A percentile compares a stretch with the other conserved stretches of the same genome.
Conservation (phyloP, 1,284 basidiomycete genomes). For the Boletellus deceptivus region DNA sequence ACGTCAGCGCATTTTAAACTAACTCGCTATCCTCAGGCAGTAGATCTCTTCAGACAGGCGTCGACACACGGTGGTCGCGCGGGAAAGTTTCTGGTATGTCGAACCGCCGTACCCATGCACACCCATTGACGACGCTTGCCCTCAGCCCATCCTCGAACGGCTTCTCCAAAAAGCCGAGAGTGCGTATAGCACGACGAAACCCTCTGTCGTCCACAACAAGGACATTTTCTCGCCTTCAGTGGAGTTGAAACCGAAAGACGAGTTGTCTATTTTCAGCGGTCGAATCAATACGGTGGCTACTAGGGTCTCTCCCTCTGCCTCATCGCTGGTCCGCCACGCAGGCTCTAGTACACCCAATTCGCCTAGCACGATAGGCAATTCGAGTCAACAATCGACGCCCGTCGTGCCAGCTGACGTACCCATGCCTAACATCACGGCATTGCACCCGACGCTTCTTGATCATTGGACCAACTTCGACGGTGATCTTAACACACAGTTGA, state of each 20-base stretch:
- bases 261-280: conserved; percentile 71
- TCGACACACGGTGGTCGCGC: conserved; percentile 60
- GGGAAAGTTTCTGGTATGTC: conserved; percentile 60
- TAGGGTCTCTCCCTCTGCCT: conserved; percentile 30
- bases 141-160: conserved; percentile 59
- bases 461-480: conserved; percentile 60
- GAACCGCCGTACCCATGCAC: background rate
- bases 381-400: background rate
- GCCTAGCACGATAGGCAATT: background rate
- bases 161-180: conserved; percentile 60
- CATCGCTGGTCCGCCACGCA: conserved; percentile 15
- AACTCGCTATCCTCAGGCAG: conserved; percentile 37
- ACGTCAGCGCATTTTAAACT: background rate
- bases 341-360: background rate
- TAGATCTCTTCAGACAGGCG: conserved; percentile 60
- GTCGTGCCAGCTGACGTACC: background rate
- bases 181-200: conserved; percentile 46
- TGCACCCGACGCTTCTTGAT: conserved; percentile 59
- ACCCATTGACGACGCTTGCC: background rate
- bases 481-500: conserved; percentile 54
- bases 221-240: conserved; percentile 57
- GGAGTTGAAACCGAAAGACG: conserved; percentile 48
- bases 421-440: conserved; percentile 39
- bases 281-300: conserved; percentile 58
- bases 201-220: conserved; percentile 40